A percentile compares a stretch with the other conserved stretches of the same genome.
Evolutionary conservation across 148 eudicot species (phyloP).

Genomic region (Cornus kousa): DNA sequence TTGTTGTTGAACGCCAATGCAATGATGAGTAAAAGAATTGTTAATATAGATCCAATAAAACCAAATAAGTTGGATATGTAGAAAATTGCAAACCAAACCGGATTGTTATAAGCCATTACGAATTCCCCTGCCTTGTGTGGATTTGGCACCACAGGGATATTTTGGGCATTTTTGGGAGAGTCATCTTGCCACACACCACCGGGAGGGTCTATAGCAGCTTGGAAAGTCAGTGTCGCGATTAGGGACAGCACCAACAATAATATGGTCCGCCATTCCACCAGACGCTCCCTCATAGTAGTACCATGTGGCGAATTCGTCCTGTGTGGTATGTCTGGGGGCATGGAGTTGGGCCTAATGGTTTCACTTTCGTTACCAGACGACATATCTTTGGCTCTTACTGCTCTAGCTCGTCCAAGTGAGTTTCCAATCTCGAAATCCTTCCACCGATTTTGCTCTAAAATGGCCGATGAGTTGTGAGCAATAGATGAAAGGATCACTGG

Average conservation of each 20-base stretch:
- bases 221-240: not conserved
- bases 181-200: not conserved
- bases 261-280: not conserved
- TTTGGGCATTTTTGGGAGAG: no score
- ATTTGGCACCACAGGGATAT: not conserved
- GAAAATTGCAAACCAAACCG: not conserved
- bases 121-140: not conserved
- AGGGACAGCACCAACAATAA: not conserved
- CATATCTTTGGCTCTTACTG: not conserved
- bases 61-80: not conserved
- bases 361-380: no score
- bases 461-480: not conserved
- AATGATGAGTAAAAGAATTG: not conserved
- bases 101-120: not conserved
- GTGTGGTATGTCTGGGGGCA: no score
- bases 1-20: not conserved
- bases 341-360: no score
- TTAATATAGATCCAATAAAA: not conserved
- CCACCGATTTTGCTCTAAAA: not conserved
- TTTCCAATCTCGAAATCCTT: not conserved
- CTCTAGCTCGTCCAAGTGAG: not conserved
- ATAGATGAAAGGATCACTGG: no score
- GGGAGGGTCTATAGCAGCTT: not conserved
- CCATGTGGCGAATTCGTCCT: no score
- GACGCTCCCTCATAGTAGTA: not conserved